phyloP scores from a whole-genome alignment of 2,329 filamentous ascomycete genomes.

The Fusarium drepaniforme region DNA sequence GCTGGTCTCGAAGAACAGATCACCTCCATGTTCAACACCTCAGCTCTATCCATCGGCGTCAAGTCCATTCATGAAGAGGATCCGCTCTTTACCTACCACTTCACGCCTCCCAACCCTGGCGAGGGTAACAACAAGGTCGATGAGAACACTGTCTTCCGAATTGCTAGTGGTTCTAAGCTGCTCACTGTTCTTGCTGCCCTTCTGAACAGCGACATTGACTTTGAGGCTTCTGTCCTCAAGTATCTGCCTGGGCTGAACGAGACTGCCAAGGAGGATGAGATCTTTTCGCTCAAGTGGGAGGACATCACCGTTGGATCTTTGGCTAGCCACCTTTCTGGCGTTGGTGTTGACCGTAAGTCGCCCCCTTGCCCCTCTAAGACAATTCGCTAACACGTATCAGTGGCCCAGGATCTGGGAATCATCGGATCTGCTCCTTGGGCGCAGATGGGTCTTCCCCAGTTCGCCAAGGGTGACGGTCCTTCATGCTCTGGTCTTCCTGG shows the following conservation, averaged over 20 bases:
- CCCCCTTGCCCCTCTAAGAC: background rate
- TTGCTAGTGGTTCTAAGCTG: conserved; percentile 52
- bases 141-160: conserved; percentile 49
- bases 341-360: conserved; percentile 52
- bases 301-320: conserved; percentile 60
- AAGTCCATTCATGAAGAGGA: conserved; percentile 56
- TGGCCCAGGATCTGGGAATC: conserved; percentile 49
- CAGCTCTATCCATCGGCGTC: conserved; percentile 54
- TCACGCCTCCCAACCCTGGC: conserved; percentile 51
- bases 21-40: conserved; percentile 44
- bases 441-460: conserved; percentile 47
- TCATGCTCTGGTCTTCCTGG: conserved; percentile 51
- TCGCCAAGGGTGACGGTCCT: conserved; percentile 45
- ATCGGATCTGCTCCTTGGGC: conserved; percentile 44
- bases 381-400: conserved; percentile 33
- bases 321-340: conserved; percentile 59
- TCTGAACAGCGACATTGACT: conserved; percentile 44
- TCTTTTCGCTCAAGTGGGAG: conserved; percentile 57
- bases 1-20: conserved; percentile 42
- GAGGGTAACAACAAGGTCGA: conserved; percentile 44
- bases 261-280: conserved; percentile 40
- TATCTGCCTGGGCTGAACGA: conserved; percentile 56
- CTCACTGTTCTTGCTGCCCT: conserved; percentile 49
- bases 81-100: conserved; percentile 54
- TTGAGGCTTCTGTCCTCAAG: conserved; percentile 58